These are phyloP conservation scores for Botrytis pseudocinerea DNA, from an alignment of 2,329 filamentous ascomycete species.

Conservation along the genomic window DNA sequence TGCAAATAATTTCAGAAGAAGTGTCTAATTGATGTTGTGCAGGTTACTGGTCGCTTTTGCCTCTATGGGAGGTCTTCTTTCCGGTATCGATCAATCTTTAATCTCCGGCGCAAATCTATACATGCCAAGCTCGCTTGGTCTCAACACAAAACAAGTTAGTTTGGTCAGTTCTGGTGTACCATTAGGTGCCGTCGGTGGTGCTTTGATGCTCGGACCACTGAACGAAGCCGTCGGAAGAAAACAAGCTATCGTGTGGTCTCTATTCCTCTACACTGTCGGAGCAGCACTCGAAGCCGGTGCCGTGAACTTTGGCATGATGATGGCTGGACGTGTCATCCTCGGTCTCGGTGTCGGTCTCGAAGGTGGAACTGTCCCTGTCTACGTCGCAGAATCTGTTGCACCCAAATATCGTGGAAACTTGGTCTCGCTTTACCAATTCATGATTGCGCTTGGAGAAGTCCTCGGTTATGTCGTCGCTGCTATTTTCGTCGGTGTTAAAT, in stretches of 20 bases:
- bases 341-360: constrained; percentile 72
- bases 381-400: constrained; percentile 72
- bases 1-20: neutral
- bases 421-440: constrained; percentile 73
- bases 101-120: constrained; percentile 71
- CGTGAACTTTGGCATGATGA: constrained; percentile 70
- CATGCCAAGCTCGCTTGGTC: constrained; percentile 54
- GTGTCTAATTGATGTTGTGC: constrained; percentile 1
- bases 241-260: constrained; percentile 68
- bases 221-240: constrained; percentile 69
- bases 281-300: constrained; percentile 67
- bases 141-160: constrained; percentile 59
- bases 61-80: constrained; percentile 73
- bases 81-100: constrained; percentile 70
- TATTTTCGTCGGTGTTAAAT: constrained; percentile 65
- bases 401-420: constrained; percentile 67
- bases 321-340: constrained; percentile 66
- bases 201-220: constrained; percentile 63
- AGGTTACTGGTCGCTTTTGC: constrained; percentile 54
- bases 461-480: constrained; percentile 72
- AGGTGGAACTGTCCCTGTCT: constrained; percentile 72
- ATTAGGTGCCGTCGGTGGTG: constrained; percentile 69
- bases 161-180: constrained; percentile 72
- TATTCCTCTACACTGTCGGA: constrained; percentile 69
- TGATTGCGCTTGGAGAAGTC: constrained; percentile 73